Conservation (phyloP, 768 basidiomycete species). For the Leucosporidium scottii region DNA sequence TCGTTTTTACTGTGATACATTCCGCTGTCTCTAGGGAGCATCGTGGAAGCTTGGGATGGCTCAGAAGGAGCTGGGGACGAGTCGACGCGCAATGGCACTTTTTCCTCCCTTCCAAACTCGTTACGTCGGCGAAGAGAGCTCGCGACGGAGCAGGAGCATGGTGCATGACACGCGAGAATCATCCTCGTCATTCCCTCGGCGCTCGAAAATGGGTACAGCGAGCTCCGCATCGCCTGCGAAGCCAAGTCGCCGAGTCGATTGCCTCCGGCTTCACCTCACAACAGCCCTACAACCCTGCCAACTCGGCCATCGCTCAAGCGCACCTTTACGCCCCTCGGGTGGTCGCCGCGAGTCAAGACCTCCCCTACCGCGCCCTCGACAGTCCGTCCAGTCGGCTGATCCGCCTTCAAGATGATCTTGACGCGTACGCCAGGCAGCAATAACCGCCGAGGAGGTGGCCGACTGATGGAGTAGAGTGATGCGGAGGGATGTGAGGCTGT, state of each 20-base stretch:
- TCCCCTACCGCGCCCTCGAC: conserved; percentile 21
- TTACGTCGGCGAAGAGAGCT: too few relatives aligned
- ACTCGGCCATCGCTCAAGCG: conserved; percentile 22
- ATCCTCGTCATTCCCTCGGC: too few relatives aligned
- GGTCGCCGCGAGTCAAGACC: conserved; percentile 24
- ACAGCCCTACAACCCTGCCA: conserved; percentile 18
- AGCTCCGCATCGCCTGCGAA: not conserved
- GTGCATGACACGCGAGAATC: too few relatives aligned
- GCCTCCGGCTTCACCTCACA: not conserved
- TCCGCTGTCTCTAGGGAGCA: too few relatives aligned
- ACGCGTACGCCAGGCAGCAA: conserved; percentile 5
- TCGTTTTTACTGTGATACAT: too few relatives aligned
- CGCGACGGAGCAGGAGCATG: too few relatives aligned
- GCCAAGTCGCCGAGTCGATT: not conserved
- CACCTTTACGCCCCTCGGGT: conserved; percentile 30
- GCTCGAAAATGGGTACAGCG: too few relatives aligned
- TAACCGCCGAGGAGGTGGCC: conserved; percentile 1
- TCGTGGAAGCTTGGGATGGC: too few relatives aligned
- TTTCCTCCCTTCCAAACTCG: too few relatives aligned
- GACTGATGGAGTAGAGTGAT: not conserved
- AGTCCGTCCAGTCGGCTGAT: conserved; percentile 23
- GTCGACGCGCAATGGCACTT: too few relatives aligned
- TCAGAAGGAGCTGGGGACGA: too few relatives aligned
- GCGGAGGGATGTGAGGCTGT: not conserved
- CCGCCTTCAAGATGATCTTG: conserved; percentile 22